Evolutionary conservation across 495 filamentous ascomycete genomes (phyloP).

Genomic region (Aspergillus hancockii): DNA sequence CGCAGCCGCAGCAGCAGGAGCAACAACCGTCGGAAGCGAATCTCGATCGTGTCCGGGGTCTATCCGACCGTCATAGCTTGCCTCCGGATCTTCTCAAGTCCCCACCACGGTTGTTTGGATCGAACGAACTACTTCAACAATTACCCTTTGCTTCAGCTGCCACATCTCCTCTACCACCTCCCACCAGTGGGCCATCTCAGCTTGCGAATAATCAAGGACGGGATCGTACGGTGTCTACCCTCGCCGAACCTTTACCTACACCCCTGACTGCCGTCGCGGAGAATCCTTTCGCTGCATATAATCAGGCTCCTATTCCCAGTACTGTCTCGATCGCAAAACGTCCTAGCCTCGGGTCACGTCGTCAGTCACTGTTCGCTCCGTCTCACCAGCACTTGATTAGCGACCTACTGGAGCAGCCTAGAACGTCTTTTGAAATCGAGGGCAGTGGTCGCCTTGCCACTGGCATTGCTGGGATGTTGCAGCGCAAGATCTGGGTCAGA

Average conservation of each 20-base stretch:
- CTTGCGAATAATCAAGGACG: conserved; percentile 24
- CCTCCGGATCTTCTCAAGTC: conserved; percentile 11
- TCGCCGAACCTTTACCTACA: conserved; percentile 30
- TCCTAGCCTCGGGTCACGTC: conserved; percentile 44
- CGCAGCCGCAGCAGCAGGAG: neutral
- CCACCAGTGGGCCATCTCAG: conserved; percentile 16
- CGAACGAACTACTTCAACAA: neutral
- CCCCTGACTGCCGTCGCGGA: conserved; percentile 37
- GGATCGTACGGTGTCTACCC: conserved; percentile 15
- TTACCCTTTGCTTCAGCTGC: conserved; percentile 24
- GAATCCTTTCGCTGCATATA: conserved; percentile 22
- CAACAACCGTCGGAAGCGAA: conserved; percentile 9
- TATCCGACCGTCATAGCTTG: conserved; percentile 16
- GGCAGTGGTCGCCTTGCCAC: conserved; percentile 21
- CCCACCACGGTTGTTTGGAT: neutral
- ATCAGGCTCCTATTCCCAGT: conserved; percentile 21
- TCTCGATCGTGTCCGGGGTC: conserved; percentile 11
- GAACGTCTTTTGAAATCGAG: conserved; percentile 26
- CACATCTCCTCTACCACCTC: conserved; percentile 26
- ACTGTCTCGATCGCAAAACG: conserved; percentile 33
- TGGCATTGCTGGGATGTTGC: conserved; percentile 42
- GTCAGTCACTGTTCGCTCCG: conserved; percentile 52
- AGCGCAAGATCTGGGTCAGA: conserved; percentile 92
- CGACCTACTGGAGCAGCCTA: conserved; percentile 37
- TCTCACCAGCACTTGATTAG: conserved; percentile 48